phyloP scores from a whole-genome alignment of 805 yeast genomes.

The Millerozyma miso region DNA sequence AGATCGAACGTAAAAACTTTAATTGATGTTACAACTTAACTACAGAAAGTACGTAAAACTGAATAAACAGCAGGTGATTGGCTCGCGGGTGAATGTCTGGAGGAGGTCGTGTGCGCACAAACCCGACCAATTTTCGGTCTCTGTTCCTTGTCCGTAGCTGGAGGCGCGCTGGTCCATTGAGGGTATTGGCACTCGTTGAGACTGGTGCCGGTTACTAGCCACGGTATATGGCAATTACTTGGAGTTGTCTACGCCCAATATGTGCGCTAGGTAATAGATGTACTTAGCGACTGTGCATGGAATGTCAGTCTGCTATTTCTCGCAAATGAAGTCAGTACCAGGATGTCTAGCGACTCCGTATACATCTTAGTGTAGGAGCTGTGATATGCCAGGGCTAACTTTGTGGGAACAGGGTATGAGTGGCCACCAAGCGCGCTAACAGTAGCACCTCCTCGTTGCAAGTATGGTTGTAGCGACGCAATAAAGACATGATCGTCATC shows the following conservation, averaged over 20 bases:
- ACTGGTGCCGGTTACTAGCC: too few relatives aligned
- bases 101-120: too few relatives aligned
- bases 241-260: too few relatives aligned
- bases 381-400: constrained; percentile 7
- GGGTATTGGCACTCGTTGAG: too few relatives aligned
- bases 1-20: not conserved
- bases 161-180: too few relatives aligned
- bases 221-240: too few relatives aligned
- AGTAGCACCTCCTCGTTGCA: not conserved
- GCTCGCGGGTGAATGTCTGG: too few relatives aligned
- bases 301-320: not conserved
- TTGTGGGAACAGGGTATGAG: constrained; percentile 13
- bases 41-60: constrained; percentile 1
- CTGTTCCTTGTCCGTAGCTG: too few relatives aligned
- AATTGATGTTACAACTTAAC: not conserved
- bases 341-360: not conserved
- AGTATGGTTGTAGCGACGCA: not conserved
- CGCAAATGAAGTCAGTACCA: not conserved
- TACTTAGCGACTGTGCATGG: not conserved
- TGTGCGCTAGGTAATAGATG: not conserved
- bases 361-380: constrained; percentile 10
- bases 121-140: too few relatives aligned
- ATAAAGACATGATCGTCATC: constrained; percentile 11
- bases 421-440: not conserved
- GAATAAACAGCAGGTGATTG: constrained; percentile 1